Conservation (phyloP, 331 rosid genomes). For the Acacia pycnantha region DNA sequence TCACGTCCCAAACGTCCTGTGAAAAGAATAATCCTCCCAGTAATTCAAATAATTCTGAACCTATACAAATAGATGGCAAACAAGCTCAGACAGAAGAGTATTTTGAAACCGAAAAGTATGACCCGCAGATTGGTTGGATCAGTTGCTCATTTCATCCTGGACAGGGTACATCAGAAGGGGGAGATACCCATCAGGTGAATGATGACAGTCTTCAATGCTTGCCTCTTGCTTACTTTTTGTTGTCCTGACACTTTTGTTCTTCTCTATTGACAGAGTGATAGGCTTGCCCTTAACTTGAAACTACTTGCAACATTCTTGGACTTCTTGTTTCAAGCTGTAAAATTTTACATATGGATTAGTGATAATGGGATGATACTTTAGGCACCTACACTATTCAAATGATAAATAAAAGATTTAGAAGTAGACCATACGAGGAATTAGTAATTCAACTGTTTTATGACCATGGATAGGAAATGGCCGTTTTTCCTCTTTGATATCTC, state of each 20-base stretch:
- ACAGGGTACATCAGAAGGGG: conserved; percentile 46
- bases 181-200: conserved; percentile 56
- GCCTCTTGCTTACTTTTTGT: background rate
- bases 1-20: conserved; percentile 44
- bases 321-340: background rate
- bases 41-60: conserved; percentile 43
- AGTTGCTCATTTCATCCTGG: conserved; percentile 36
- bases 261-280: background rate
- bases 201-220: conserved; percentile 20
- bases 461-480: background rate
- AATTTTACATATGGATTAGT: background rate
- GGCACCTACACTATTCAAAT: background rate
- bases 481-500: background rate
- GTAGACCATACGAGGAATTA: background rate
- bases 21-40: conserved; percentile 33
- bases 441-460: background rate
- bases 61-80: conserved; percentile 35
- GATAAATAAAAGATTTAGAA: background rate
- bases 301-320: background rate
- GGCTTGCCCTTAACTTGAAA: conserved; percentile 2
- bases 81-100: conserved; percentile 56
- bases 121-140: conserved; percentile 72
- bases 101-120: conserved; percentile 69
- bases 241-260: background rate
- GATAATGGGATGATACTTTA: background rate